Evolutionary conservation across 768 basidiomycete species (phyloP).

Genomic region (Rhizopogon vulgaris): DNA sequence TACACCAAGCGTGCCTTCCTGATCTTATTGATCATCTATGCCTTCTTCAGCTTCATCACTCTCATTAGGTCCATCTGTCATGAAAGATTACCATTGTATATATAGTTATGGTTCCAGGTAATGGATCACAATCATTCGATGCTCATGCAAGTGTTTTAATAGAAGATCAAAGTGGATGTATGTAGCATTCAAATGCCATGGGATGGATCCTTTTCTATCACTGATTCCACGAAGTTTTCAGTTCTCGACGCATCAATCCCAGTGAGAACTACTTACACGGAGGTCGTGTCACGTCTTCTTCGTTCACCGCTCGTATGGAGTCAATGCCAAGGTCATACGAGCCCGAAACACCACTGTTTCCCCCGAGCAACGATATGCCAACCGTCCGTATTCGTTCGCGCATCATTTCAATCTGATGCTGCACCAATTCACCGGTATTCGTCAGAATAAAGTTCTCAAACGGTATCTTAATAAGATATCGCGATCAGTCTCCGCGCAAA

Average conservation of each 20-base stretch:
- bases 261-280: conserved; percentile 20
- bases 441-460: conserved; percentile 71
- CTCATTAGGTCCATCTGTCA: conserved; percentile 6
- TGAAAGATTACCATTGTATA: conserved; percentile 16
- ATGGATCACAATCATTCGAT: conserved; percentile 5
- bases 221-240: conserved; percentile 7
- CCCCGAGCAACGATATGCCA: conserved; percentile 84
- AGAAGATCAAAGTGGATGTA: background rate
- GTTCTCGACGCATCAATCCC: background rate
- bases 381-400: conserved; percentile 71
- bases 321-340: conserved; percentile 80
- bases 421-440: conserved; percentile 64
- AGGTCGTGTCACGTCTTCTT: conserved; percentile 46
- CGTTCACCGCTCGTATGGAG: conserved; percentile 74
- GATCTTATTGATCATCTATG: conserved; percentile 3
- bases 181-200: conserved; percentile 13
- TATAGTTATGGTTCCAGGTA: conserved; percentile 18
- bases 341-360: conserved; percentile 69
- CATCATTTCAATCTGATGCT: conserved; percentile 70
- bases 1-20: background rate
- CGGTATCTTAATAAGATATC: conserved; percentile 55
- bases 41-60: conserved; percentile 1
- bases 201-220: conserved; percentile 20
- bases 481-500: conserved; percentile 7
- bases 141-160: conserved; percentile 5